Percentiles rank a stretch among this genome's conserved stretches.
phyloP scores from a whole-genome alignment of 768 basidiomycete genomes.

The Cystofilobasidium macerans region DNA sequence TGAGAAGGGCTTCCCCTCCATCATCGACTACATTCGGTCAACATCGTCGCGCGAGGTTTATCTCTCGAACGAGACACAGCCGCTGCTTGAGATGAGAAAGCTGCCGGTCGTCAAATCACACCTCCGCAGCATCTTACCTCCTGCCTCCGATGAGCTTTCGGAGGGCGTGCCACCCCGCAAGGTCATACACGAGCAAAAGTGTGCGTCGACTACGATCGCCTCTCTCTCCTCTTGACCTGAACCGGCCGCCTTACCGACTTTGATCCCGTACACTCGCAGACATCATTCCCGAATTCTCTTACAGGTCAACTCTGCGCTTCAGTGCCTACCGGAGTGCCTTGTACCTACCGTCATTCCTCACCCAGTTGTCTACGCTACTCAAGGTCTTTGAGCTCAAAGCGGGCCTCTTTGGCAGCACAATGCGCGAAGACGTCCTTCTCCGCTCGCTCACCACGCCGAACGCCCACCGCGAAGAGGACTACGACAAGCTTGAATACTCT shows the following conservation, averaged over 20 bases:
- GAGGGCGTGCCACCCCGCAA: background rate
- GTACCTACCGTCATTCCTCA: conserved; percentile 62
- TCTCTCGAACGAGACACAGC: background rate
- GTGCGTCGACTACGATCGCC: background rate
- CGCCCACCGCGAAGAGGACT: conserved; percentile 58
- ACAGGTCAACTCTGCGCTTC: conserved; percentile 26
- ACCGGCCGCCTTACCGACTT: no score
- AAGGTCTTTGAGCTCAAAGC: conserved; percentile 69
- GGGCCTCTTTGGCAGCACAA: conserved; percentile 51
- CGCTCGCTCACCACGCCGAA: conserved; percentile 61
- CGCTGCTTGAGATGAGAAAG: conserved; percentile 14
- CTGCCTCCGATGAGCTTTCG: background rate
- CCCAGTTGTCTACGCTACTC: conserved; percentile 60
- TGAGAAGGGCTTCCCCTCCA: conserved; percentile 5
- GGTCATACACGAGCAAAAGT: background rate
- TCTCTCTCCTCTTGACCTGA: no score
- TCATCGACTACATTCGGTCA: conserved; percentile 15
- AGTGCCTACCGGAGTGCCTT: conserved; percentile 60
- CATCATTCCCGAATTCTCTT: conserved; percentile 72
- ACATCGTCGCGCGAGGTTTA: conserved; percentile 6
- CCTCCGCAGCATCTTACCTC: background rate
- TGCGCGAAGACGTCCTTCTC: conserved; percentile 53
- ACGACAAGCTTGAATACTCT: conserved; percentile 72
- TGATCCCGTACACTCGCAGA: no score
- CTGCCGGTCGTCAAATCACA: background rate